phyloP scores from a whole-genome alignment of 495 filamentous ascomycete genomes.

The Daldinia caldariorum region DNA sequence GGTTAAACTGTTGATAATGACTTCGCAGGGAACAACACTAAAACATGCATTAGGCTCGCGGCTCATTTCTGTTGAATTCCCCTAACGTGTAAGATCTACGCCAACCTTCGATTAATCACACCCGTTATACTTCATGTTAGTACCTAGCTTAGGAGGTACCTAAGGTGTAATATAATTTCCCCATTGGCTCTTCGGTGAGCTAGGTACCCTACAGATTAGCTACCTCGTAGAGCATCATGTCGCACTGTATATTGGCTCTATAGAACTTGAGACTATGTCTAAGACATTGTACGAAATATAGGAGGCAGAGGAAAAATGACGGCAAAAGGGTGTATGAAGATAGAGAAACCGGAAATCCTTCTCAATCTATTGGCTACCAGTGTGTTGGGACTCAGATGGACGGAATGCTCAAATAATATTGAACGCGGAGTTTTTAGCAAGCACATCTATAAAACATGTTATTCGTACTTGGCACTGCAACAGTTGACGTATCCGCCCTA shows the following conservation, averaged over 20 bases:
- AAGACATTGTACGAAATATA: neutral
- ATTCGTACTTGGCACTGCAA: neutral
- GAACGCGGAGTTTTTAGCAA: constrained; percentile 35
- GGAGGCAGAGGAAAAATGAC: neutral
- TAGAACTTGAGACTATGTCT: neutral
- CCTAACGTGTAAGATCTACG: constrained; percentile 1
- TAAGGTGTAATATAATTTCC: neutral
- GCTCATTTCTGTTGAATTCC: constrained; percentile 19
- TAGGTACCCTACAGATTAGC: neutral
- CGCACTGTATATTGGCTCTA: neutral
- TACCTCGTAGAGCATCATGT: neutral
- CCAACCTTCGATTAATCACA: neutral
- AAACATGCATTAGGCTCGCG: neutral
- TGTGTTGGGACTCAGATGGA: neutral
- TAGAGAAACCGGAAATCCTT: constrained; percentile 16
- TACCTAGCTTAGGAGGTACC: neutral
- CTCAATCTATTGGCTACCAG: neutral
- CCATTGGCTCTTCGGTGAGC: neutral
- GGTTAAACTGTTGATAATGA: constrained; percentile 11
- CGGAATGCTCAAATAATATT: neutral
- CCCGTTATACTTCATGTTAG: neutral
- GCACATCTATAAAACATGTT: neutral
- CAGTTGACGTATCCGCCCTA: neutral
- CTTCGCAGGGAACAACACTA: neutral
- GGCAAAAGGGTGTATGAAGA: neutral